A percentile compares a stretch with the other conserved stretches of the same genome.
phyloP scores from a whole-genome alignment of 2,329 filamentous ascomycete species.

The Aplosporella prunicola region DNA sequence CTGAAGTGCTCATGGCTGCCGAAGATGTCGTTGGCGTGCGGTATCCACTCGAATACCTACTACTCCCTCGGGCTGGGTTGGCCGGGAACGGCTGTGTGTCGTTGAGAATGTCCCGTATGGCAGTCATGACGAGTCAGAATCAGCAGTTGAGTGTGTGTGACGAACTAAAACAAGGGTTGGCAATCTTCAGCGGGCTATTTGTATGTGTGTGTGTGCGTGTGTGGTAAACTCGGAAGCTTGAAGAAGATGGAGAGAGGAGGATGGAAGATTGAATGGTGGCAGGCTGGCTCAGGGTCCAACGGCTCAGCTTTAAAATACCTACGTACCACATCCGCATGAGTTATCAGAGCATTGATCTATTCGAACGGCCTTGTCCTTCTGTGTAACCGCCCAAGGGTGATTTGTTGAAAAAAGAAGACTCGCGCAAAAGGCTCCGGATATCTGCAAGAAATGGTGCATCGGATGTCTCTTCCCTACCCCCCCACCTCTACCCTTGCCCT shows the following conservation, averaged over 20 bases:
- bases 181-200: no score
- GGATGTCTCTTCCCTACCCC: no score
- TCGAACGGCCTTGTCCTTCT: neutral
- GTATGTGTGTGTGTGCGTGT: no score
- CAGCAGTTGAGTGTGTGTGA: neutral
- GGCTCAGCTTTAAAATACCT: constrained; percentile 7
- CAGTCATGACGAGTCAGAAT: constrained; percentile 6
- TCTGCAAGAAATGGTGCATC: no score
- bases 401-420: neutral
- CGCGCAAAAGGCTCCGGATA: no score
- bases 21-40: neutral
- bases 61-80: neutral
- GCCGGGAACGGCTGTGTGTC: constrained; percentile 2
- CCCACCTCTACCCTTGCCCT: no score
- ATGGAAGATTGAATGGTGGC: constrained; percentile 1
- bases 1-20: no score
- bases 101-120: constrained; percentile 10
- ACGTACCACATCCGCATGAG: constrained; percentile 3
- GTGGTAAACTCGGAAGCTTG: no score
- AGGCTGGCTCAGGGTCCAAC: constrained; percentile 7
- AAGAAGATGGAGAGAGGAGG: constrained; percentile 1
- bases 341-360: constrained; percentile 9
- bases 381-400: constrained; percentile 5
- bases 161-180: constrained; percentile 5
- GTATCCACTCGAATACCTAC: neutral